These are phyloP conservation scores for Podila horticola DNA, from an alignment of 192 early-diverging fungal species.

Conservation along the genomic window DNA sequence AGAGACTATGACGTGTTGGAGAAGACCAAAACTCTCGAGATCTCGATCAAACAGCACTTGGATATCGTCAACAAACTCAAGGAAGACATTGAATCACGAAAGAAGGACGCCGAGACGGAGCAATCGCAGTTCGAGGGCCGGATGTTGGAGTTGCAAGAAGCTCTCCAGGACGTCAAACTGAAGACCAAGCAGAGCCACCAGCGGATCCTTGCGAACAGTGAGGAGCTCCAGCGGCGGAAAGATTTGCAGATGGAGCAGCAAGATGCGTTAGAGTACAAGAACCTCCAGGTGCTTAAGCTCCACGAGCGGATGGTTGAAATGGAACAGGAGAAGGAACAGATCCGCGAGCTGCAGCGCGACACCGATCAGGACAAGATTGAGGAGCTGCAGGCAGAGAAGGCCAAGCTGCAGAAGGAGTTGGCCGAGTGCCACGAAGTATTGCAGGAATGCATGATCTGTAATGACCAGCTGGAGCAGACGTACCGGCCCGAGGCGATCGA, in stretches of 20 bases:
- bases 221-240: background rate
- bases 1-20: slow-evolving; percentile 10
- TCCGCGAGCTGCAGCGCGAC: background rate
- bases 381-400: background rate
- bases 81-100: background rate
- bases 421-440: background rate
- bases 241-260: background rate
- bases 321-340: slow-evolving; percentile 2
- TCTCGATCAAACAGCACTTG: slow-evolving; percentile 22
- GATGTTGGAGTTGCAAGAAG: background rate
- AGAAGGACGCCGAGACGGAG: background rate
- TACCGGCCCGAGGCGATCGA: slow-evolving; percentile 1
- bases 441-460: background rate
- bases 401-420: background rate
- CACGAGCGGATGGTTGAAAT: background rate
- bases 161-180: background rate
- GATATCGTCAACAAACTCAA: slow-evolving; percentile 1
- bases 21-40: slow-evolving; percentile 36
- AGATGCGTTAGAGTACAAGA: background rate
- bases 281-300: background rate
- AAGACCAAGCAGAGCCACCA: slow-evolving; percentile 8
- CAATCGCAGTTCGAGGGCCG: slow-evolving; percentile 7
- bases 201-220: background rate
- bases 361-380: slow-evolving; percentile 23
- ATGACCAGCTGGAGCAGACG: background rate